phyloP scores from a whole-genome alignment of 78 protist species.

The Planoprotostelium fungivorum region DNA sequence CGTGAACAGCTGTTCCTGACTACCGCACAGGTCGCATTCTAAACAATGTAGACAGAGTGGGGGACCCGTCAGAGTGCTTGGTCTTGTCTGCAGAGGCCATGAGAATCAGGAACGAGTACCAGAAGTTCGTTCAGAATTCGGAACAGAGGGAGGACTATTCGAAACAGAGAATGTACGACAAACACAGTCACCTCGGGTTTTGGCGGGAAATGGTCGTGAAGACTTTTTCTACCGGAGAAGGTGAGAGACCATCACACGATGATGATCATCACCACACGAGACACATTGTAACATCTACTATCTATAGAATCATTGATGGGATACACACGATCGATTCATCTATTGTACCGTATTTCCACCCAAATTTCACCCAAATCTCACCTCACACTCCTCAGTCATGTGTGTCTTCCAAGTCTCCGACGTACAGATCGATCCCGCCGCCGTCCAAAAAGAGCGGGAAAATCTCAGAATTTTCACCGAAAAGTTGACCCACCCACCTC shows the following conservation, averaged over 20 bases:
- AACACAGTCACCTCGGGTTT: conserved; percentile 42
- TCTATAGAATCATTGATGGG: no score
- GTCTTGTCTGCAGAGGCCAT: conserved; percentile 19
- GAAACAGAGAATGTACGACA: conserved; percentile 30
- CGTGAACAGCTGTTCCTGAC: no score
- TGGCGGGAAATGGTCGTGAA: conserved; percentile 58
- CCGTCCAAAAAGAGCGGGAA: neutral
- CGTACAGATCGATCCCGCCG: conserved; percentile 7
- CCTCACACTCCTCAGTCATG: conserved; percentile 23
- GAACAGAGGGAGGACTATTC: neutral
- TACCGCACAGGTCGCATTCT: conserved; percentile 31
- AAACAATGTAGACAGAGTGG: conserved; percentile 32
- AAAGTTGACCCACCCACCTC: neutral
- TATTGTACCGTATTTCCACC: neutral
- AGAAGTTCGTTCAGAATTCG: conserved; percentile 5
- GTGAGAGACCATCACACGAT: no score
- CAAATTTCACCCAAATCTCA: no score
- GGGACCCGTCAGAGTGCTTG: conserved; percentile 20
- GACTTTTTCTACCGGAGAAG: conserved; percentile 55
- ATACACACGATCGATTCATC: neutral
- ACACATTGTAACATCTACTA: no score
- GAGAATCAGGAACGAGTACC: conserved; percentile 12
- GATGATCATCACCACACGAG: no score
- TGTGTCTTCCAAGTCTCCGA: conserved; percentile 35
- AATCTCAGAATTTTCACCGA: neutral